Percentiles rank a stretch among this genome's conserved stretches.
Conservation (phyloP, 2,329 filamentous ascomycete species). For the Polytolypa hystricis region DNA sequence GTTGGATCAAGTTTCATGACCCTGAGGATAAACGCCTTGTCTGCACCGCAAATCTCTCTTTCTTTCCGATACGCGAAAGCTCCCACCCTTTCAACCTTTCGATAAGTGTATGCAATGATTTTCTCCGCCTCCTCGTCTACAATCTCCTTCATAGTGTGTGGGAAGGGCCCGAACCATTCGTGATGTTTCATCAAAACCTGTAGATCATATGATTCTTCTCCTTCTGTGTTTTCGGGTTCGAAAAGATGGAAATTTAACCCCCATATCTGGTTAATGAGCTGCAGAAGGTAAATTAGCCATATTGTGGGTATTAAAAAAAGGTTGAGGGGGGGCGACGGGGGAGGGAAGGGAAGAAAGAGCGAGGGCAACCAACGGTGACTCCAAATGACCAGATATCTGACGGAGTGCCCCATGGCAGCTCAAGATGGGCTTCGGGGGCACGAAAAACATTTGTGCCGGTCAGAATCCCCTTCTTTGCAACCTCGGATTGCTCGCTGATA, state of each 20-base stretch:
- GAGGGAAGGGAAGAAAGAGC: too few species aligned
- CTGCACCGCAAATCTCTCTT: conserved; percentile 20
- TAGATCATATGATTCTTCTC: conserved; percentile 13
- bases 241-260: conserved; percentile 14
- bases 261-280: too few species aligned
- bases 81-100: conserved; percentile 15
- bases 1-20: conserved; percentile 36
- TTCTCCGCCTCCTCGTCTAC: conserved; percentile 8
- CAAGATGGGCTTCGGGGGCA: conserved; percentile 14
- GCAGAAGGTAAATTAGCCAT: too few species aligned
- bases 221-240: conserved; percentile 10
- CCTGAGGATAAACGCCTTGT: conserved; percentile 27
- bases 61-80: conserved; percentile 16
- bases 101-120: conserved; percentile 5
- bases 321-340: too few species aligned
- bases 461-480: conserved; percentile 10
- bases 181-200: conserved; percentile 13
- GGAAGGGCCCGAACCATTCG: conserved; percentile 13
- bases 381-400: conserved; percentile 17
- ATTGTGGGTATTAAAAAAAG: too few species aligned
- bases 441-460: conserved; percentile 13
- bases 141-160: conserved; percentile 17
- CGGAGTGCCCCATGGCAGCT: conserved; percentile 13
- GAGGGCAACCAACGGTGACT: conserved; percentile 6
- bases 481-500: conserved; percentile 8